A percentile compares a stretch with the other conserved stretches of the same genome.
phyloP scores from a whole-genome alignment of 139 green algal genomes.

The Tetradesmus obliquus region DNA sequence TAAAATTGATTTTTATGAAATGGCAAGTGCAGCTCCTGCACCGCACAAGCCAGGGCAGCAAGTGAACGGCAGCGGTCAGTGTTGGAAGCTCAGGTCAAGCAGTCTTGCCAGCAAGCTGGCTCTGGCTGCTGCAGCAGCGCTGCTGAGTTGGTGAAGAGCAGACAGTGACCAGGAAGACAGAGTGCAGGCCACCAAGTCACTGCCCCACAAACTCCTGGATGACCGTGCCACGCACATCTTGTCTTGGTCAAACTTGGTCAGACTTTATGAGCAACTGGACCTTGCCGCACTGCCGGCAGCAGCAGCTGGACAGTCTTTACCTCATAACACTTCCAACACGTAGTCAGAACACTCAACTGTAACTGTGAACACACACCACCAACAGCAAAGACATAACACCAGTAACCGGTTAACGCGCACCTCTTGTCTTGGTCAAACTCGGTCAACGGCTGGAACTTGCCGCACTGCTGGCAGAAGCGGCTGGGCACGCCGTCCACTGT shows the following conservation, averaged over 20 bases:
- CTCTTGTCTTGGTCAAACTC: slow-evolving; percentile 92
- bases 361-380: neutral
- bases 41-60: too few relatives aligned
- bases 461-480: slow-evolving; percentile 93
- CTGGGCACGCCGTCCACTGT: slow-evolving; percentile 62
- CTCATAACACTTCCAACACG: neutral
- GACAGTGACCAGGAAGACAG: too few relatives aligned
- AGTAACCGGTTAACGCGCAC: slow-evolving; percentile 7
- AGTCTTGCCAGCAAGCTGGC: too few relatives aligned
- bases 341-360: neutral
- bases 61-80: too few relatives aligned
- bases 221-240: too few relatives aligned
- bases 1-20: too few relatives aligned
- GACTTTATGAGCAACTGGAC: neutral
- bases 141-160: too few relatives aligned
- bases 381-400: neutral
- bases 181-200: neutral
- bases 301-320: neutral
- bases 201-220: neutral
- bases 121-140: too few relatives aligned
- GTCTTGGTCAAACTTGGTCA: neutral
- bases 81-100: too few relatives aligned
- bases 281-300: neutral
- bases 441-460: slow-evolving; percentile 86
- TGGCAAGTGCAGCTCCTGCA: too few relatives aligned